Evolutionary conservation across 768 basidiomycete genomes (phyloP).

Genomic region (Postia placenta): DNA sequence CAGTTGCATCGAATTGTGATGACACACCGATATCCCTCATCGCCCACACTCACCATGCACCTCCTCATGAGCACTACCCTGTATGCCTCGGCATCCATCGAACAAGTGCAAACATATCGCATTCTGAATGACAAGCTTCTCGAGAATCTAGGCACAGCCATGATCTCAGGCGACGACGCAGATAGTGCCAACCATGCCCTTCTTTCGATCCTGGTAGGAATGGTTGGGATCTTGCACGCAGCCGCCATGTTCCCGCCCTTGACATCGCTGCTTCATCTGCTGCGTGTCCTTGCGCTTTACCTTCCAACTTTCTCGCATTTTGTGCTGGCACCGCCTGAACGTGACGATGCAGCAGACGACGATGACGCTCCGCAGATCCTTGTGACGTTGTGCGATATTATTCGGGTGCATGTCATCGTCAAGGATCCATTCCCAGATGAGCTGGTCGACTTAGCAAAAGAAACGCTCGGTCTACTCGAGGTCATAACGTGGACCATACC

Average conservation of each 20-base stretch:
- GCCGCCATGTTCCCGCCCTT: conserved; percentile 37
- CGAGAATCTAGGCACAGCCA: conserved; percentile 34
- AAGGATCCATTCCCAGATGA: conserved; percentile 10
- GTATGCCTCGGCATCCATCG: conserved; percentile 14
- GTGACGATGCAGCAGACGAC: conserved; percentile 16
- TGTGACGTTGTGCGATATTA: conserved; percentile 32
- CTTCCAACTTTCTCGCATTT: conserved; percentile 38
- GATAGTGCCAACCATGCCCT: conserved; percentile 12
- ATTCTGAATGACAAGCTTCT: conserved; percentile 38
- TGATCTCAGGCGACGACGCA: conserved; percentile 3
- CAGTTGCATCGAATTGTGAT: conserved; percentile 60
- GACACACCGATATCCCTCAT: conserved; percentile 41
- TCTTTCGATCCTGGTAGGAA: conserved; percentile 10
- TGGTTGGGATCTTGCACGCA: conserved; percentile 16
- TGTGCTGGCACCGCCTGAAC: conserved; percentile 3
- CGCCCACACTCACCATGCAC: conserved; percentile 44
- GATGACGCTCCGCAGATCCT: conserved; percentile 31
- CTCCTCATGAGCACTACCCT: conserved; percentile 37
- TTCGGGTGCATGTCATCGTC: conserved; percentile 35
- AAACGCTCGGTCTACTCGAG: conserved; percentile 46
- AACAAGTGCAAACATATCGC: conserved; percentile 31
- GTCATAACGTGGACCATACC: conserved; percentile 43
- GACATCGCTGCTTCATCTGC: conserved; percentile 46
- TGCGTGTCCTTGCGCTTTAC: conserved; percentile 38
- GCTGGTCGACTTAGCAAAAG: conserved; percentile 27